These are phyloP conservation scores for Xylaria cubensis DNA, from an alignment of 495 filamentous ascomycete species.

Conservation along the genomic window DNA sequence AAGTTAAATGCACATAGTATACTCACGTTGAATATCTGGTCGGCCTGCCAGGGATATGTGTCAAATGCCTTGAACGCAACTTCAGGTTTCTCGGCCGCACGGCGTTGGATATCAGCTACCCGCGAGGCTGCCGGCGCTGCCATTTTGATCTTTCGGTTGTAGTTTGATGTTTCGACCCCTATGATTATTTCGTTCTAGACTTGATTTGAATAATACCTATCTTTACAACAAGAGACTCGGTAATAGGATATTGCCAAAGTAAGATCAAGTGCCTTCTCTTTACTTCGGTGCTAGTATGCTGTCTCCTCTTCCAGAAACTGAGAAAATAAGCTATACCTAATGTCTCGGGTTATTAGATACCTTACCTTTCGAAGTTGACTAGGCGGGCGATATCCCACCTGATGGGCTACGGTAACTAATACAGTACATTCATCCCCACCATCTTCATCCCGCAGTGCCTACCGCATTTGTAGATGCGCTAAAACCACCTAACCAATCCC, in stretches of 20 bases:
- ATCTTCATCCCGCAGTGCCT: neutral
- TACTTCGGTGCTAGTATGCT: neutral
- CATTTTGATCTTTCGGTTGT: constrained; percentile 27
- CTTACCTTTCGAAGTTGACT: neutral
- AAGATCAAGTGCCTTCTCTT: neutral
- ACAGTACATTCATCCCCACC: neutral
- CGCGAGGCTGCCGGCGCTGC: constrained; percentile 27
- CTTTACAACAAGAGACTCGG: neutral
- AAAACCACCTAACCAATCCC: neutral
- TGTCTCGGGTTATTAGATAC: neutral
- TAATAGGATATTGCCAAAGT: neutral
- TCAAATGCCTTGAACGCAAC: constrained; percentile 40
- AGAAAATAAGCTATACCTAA: neutral
- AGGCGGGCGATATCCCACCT: neutral
- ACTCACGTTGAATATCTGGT: constrained; percentile 46
- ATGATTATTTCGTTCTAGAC: neutral
- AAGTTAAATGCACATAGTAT: neutral
- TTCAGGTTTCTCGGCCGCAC: constrained; percentile 35
- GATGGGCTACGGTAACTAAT: neutral
- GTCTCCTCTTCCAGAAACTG: neutral
- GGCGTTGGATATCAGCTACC: constrained; percentile 36
- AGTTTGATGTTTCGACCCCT: neutral
- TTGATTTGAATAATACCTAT: neutral
- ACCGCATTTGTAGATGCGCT: neutral
- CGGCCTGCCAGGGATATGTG: constrained; percentile 41